A percentile compares a stretch with the other conserved stretches of the same genome.
phyloP scores from a whole-genome alignment of 164 flowering plant genomes.

The Houttuynia cordata region DNA sequence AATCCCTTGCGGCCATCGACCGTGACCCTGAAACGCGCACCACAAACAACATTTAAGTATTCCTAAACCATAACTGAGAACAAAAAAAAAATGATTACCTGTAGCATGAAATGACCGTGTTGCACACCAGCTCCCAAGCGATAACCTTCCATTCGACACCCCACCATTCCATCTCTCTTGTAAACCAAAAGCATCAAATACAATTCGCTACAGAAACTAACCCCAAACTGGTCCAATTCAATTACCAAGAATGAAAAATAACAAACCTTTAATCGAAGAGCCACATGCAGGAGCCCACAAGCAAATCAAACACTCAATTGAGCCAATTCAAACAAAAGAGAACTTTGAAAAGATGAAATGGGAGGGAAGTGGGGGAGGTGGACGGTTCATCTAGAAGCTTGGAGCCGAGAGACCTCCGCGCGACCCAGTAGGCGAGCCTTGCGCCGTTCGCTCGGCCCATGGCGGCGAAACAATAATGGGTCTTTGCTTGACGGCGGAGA shows the following conservation, averaged over 20 bases:
- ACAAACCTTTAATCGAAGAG: too few relatives aligned
- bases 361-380: slow-evolving; percentile 3
- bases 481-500: too few relatives aligned
- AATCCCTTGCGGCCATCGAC: slow-evolving; percentile 41
- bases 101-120: slow-evolving; percentile 53
- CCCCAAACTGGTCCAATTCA: not conserved
- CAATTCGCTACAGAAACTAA: not conserved
- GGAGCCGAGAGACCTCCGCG: slow-evolving; percentile 22
- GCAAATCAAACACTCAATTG: too few relatives aligned
- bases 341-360: not conserved
- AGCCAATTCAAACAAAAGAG: too few relatives aligned
- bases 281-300: too few relatives aligned
- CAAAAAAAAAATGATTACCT: slow-evolving; percentile 22
- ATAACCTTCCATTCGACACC: slow-evolving; percentile 18
- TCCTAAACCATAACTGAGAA: not conserved
- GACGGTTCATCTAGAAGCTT: slow-evolving; percentile 8
- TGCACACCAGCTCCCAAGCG: slow-evolving; percentile 15
- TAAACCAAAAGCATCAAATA: not conserved
- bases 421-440: slow-evolving; percentile 21
- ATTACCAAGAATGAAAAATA: too few relatives aligned
- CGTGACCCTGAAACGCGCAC: slow-evolving; percentile 12
- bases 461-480: too few relatives aligned
- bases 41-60: not conserved
- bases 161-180: slow-evolving; percentile 18
- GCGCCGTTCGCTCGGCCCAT: slow-evolving; percentile 42